Percentiles rank a stretch among this genome's conserved stretches.
phyloP scores from a whole-genome alignment of 768 basidiomycete genomes.

The Calocybe cyanea region DNA sequence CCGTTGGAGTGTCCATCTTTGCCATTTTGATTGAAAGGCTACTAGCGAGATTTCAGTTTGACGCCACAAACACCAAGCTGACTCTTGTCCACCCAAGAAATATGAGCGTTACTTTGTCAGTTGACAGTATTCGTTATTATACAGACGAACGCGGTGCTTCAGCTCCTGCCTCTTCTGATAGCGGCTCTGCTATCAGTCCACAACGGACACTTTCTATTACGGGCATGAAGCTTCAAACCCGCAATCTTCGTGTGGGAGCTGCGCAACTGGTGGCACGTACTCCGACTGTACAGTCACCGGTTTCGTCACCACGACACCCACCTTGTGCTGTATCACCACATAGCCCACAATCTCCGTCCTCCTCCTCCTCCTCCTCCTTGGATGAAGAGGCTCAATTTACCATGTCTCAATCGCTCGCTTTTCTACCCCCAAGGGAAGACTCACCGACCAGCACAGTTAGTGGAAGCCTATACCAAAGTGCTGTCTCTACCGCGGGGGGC shows the following conservation, averaged over 20 bases:
- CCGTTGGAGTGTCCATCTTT: constrained; percentile 76
- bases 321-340: neutral
- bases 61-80: constrained; percentile 63
- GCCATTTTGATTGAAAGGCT: constrained; percentile 76
- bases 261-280: constrained; percentile 12
- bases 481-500: constrained; percentile 38
- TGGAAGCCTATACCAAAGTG: constrained; percentile 79
- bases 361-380: constrained; percentile 53
- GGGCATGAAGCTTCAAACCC: constrained; percentile 52
- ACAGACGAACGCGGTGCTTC: constrained; percentile 30
- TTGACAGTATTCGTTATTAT: constrained; percentile 57
- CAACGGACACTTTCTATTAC: constrained; percentile 51
- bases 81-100: constrained; percentile 64
- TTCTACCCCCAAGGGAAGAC: constrained; percentile 45
- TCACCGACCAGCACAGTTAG: constrained; percentile 46
- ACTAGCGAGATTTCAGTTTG: constrained; percentile 75
- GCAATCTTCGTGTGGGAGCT: constrained; percentile 32
- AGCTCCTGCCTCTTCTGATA: constrained; percentile 4
- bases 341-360: constrained; percentile 33
- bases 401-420: constrained; percentile 75
- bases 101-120: constrained; percentile 54
- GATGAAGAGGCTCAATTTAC: constrained; percentile 62
- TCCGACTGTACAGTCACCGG: constrained; percentile 22
- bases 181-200: neutral
- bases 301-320: neutral